Evolutionary conservation across 805 yeast species (phyloP), one percentile per base, ranked within the genome.

Genomic region (Nakazawaea ishiwadae): DNA sequence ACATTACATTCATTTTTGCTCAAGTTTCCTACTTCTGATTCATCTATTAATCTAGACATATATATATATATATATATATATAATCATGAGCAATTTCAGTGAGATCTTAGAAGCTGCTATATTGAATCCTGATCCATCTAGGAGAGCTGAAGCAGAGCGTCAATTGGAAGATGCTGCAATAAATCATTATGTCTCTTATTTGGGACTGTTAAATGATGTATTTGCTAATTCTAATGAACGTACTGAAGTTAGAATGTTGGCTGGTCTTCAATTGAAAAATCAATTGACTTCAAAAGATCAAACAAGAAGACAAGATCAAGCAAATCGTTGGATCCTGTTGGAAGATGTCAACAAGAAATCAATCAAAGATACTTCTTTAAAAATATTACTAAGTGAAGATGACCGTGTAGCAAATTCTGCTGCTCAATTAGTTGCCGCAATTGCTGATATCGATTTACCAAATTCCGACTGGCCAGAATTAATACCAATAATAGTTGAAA

Each of bases 371-470:
- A 69, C 73, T 23, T 73, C 88, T 0, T 60, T 91, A 37, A 63
- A 65, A 33, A 77, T 90, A 3, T 74, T 93, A 42, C 59, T 81
- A 42, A 71, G 85, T 14, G 58, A 66, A n/a, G 77, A 79, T 52
- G 84, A 77, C 49, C 76, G 87, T 54, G 96, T 91, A 42, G 93
- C 95, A 24, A 79, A 81, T 44, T 75, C 96, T 21, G 83, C 91
- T 19, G 96, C 99, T 18, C 97, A 91, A 68, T 71, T 91, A 50
- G 91, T 93, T 39, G 96, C 98, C 26, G 95, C 97, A 9, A 86
- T 93, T 53, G 99, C 97, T n/a, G 91, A 83, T 48, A 86, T 91
- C 44, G 99, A 93, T 60, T 71, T 93, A 49, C 97, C 97, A 35
- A 68, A 83, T 48, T 73, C 73, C 49, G 87, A 84, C 56, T 93